Conservation (phyloP, 768 basidiomycete species). For the Phanerodontia chrysosporium region DNA sequence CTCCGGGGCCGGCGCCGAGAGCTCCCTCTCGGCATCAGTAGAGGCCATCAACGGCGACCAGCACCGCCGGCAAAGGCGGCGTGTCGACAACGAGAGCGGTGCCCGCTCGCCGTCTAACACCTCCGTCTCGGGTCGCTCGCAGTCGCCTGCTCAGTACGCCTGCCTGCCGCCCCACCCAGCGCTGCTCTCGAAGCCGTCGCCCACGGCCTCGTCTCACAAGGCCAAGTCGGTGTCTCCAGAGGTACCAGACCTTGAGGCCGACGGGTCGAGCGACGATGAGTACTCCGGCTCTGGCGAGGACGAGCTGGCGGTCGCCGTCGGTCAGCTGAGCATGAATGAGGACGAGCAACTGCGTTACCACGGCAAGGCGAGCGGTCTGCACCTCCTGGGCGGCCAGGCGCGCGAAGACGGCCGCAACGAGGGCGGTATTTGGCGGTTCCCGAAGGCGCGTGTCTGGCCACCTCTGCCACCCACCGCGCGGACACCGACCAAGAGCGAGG, state of each 20-base stretch:
- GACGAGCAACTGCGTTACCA: conserved; percentile 84
- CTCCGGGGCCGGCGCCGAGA: background rate
- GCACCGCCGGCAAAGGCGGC: conserved; percentile 47
- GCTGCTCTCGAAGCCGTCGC: conserved; percentile 8
- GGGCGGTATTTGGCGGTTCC: conserved; percentile 82
- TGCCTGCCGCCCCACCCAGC: conserved; percentile 13
- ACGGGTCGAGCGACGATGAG: conserved; percentile 28
- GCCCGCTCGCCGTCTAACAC: conserved; percentile 16
- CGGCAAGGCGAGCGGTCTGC: conserved; percentile 78
- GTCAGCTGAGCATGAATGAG: conserved; percentile 85
- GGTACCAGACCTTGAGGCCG: conserved; percentile 13
- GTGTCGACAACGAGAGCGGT: conserved; percentile 36
- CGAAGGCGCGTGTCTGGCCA: conserved; percentile 88
- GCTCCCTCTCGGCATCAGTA: background rate
- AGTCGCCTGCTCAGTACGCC: conserved; percentile 12
- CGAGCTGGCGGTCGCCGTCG: conserved; percentile 65
- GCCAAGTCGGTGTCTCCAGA: conserved; percentile 15
- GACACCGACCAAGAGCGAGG: conserved; percentile 28
- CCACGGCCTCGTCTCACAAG: background rate
- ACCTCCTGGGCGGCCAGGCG: conserved; percentile 62
- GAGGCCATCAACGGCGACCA: conserved; percentile 18
- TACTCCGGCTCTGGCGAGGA: conserved; percentile 32
- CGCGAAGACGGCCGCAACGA: conserved; percentile 63
- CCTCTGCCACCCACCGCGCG: conserved; percentile 35
- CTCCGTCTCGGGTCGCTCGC: conserved; percentile 18